A percentile compares a stretch with the other conserved stretches of the same genome.
Conservation (phyloP, 306 rosid species). For the Citrullus colocynthis region DNA sequence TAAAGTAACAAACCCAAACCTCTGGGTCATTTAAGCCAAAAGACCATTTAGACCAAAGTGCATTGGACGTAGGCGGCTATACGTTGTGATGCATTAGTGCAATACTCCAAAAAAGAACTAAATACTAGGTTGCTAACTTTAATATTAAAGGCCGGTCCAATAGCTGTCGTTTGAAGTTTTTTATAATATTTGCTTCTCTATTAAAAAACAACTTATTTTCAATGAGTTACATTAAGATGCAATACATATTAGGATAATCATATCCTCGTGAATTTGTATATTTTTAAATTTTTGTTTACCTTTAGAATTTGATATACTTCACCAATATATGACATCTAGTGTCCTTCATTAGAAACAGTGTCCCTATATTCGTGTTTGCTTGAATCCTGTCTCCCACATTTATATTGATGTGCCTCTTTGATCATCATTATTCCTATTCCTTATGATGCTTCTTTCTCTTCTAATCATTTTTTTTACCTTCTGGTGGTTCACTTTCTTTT, state of each 20-base stretch:
- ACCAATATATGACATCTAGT: background rate
- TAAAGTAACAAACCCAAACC: background rate
- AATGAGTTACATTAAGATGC: background rate
- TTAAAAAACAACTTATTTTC: background rate
- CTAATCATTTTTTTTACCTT: background rate
- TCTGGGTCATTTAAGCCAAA: background rate
- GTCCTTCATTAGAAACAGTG: background rate
- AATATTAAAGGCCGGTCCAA: background rate
- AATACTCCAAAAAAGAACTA: background rate
- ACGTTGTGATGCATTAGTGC: background rate
- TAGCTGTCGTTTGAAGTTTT: background rate
- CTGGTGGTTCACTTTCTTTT: background rate
- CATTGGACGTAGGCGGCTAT: background rate
- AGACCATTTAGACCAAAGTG: background rate
- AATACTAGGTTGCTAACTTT: background rate
- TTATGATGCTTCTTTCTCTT: background rate
- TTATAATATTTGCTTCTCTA: background rate
- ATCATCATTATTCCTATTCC: background rate
- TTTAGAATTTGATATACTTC: background rate
- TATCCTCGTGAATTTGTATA: background rate
- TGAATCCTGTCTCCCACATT: background rate
- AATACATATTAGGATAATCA: background rate
- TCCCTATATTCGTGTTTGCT: background rate
- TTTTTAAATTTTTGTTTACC: background rate
- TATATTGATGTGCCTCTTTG: background rate